A percentile compares a stretch with the other conserved stretches of the same genome.
These are phyloP conservation scores for Penicillium manginii DNA, from an alignment of 495 filamentous ascomycete genomes.

Conservation along the genomic window DNA sequence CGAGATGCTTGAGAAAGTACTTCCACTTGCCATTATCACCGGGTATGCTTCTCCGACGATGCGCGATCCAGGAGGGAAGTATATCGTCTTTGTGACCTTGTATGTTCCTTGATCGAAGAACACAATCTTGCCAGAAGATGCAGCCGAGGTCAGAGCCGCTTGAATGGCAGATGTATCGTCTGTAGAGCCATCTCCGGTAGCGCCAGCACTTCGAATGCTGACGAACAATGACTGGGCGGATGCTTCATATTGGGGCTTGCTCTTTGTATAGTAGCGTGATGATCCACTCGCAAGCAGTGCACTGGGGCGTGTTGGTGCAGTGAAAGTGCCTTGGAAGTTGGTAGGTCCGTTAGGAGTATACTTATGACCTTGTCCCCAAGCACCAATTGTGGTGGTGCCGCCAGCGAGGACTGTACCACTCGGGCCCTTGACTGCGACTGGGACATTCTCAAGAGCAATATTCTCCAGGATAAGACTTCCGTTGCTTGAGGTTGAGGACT, in stretches of 20 bases:
- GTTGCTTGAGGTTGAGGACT: constrained; percentile 42
- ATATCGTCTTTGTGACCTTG: constrained; percentile 49
- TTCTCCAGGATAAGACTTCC: constrained; percentile 71
- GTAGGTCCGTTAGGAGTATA: constrained; percentile 48
- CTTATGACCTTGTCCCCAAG: constrained; percentile 59
- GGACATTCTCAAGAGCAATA: constrained; percentile 62
- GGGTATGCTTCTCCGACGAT: constrained; percentile 61
- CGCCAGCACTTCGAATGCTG: constrained; percentile 60
- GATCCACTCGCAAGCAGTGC: constrained; percentile 41
- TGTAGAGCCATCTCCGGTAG: constrained; percentile 69
- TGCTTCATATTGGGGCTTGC: constrained; percentile 59
- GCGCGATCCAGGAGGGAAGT: constrained; percentile 46
- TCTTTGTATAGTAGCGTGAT: constrained; percentile 50
- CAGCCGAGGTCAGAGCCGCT: constrained; percentile 43
- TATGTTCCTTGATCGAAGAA: constrained; percentile 56
- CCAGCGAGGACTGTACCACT: constrained; percentile 60
- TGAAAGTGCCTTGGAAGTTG: constrained; percentile 46
- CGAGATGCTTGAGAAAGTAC: constrained; percentile 61
- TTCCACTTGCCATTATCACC: constrained; percentile 66
- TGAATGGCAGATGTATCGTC: constrained; percentile 66
- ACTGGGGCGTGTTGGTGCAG: constrained; percentile 39
- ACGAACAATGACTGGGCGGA: constrained; percentile 56
- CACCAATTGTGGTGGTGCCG: constrained; percentile 55
- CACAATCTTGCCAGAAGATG: constrained; percentile 45
- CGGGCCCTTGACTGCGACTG: constrained; percentile 61